These are phyloP conservation scores for Colletotrichum musicola DNA, from an alignment of 2,329 filamentous ascomycete species.

Conservation along the genomic window DNA sequence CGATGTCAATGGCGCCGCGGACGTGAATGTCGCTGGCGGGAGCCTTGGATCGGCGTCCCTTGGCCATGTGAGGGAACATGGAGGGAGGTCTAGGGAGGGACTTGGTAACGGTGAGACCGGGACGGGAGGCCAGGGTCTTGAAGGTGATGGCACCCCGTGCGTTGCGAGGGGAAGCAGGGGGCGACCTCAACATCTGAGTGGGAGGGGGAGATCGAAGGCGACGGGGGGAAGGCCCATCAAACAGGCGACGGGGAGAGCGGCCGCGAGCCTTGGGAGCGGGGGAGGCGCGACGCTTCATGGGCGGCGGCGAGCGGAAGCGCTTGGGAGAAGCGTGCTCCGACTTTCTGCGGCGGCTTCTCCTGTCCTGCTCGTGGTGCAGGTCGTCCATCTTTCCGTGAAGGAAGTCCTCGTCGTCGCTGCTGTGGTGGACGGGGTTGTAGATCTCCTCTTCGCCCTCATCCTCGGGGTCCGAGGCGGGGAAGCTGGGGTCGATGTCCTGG, in stretches of 20 bases:
- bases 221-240: constrained; percentile 77
- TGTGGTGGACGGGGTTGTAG: constrained; percentile 68
- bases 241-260: constrained; percentile 70
- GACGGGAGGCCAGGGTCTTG: constrained; percentile 67
- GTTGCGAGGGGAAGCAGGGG: constrained; percentile 59
- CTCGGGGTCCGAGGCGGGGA: constrained; percentile 93
- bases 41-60: constrained; percentile 53
- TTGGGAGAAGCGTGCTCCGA: constrained; percentile 62
- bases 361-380: constrained; percentile 69
- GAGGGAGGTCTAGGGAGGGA: constrained; percentile 86
- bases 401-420: constrained; percentile 79
- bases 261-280: constrained; percentile 57
- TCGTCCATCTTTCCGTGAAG: constrained; percentile 80
- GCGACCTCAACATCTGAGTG: constrained; percentile 62
- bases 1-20: constrained; percentile 96
- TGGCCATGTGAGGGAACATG: constrained; percentile 70
- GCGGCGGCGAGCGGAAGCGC: constrained; percentile 62
- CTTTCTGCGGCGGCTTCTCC: constrained; percentile 61
- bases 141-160: constrained; percentile 55
- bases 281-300: constrained; percentile 62
- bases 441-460: constrained; percentile 82
- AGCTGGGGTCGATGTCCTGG: constrained; percentile 98
- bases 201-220: constrained; percentile 79
- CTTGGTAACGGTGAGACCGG: constrained; percentile 81
- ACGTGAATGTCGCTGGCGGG: constrained; percentile 70